Conservation (phyloP, 2,329 filamentous ascomycete species). For the Triangularia setosa region DNA sequence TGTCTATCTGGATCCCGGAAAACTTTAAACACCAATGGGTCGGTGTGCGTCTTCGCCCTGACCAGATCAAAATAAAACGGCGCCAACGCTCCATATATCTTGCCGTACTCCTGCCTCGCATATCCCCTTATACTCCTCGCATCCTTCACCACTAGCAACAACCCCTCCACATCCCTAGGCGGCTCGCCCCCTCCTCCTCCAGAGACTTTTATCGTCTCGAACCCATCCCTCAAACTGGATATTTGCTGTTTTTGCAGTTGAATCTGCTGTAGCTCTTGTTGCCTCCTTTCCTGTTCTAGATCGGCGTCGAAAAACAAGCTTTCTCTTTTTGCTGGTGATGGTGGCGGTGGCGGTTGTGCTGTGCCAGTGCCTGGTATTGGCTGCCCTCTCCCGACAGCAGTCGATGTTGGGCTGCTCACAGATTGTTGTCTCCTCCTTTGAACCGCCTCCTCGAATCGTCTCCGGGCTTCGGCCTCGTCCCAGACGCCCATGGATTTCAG, state of each 20-base stretch:
- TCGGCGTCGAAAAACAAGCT: constrained; percentile 67
- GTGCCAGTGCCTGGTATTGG: constrained; percentile 19
- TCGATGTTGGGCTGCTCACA: neutral
- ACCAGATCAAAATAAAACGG: constrained; percentile 86
- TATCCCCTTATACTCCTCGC: constrained; percentile 77
- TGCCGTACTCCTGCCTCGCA: constrained; percentile 86
- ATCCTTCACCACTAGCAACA: constrained; percentile 65
- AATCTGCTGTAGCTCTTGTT: constrained; percentile 24
- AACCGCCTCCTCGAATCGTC: constrained; percentile 67
- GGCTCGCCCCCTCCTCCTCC: constrained; percentile 37
- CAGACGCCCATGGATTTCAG: constrained; percentile 85
- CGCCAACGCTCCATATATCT: constrained; percentile 80
- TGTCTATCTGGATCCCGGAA: constrained; percentile 88
- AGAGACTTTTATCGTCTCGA: constrained; percentile 67
- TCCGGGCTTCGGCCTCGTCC: constrained; percentile 83
- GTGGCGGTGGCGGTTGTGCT: neutral
- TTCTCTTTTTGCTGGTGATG: constrained; percentile 1
- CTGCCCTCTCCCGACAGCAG: constrained; percentile 22
- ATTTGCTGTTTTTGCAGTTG: constrained; percentile 16
- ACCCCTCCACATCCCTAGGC: constrained; percentile 56
- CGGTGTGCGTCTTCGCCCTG: constrained; percentile 66
- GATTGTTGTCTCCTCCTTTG: constrained; percentile 1
- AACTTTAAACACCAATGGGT: constrained; percentile 79
- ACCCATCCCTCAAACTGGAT: constrained; percentile 55
- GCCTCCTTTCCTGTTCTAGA: constrained; percentile 58